Evolutionary conservation across 164 flowering plant species (phyloP), one percentile per base, ranked within the genome.

Genomic region (Buxus sempervirens): DNA sequence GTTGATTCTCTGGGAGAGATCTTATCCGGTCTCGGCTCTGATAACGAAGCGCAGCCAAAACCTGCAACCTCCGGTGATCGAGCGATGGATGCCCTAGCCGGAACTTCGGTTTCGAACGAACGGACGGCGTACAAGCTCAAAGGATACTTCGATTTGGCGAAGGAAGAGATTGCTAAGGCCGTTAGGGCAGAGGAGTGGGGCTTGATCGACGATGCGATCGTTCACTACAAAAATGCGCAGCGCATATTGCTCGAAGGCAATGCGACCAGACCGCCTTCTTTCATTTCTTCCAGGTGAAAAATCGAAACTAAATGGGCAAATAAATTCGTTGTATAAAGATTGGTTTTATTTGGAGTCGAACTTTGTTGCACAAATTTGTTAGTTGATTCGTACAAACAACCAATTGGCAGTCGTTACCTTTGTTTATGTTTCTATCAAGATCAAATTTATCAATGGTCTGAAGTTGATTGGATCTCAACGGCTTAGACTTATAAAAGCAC

Each of bases 141-240:
- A 78, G 96, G 97, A 8, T 96, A 88, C 84, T 93, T 87, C 64
- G 96, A 96, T 71, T 83, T 93, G 77, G 96, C 92, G 8, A 90
- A 82, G 78, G 96, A 77, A 62, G 96, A 88, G 88, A 91, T 93
- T 42, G 98, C 72, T 60, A 93, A 88, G 69, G 99, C 97, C 16
- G 86, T 96, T 65, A 78, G 95, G 58, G 95, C 97, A 0, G 99
- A 96, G 71, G 99, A 96, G 61, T 96, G 98, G 99, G 98, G 97
- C 16, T 73, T 96, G 48, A 59, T 63, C 8, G 98, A 96, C 41
- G 98, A 96, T 21, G 98, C 98, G 0, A 68, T 93, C 25, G 49
- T 74, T 64, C 88, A 91, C 58, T 96, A 93, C 68, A 82, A 60
- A 51, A 88, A 80, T 56, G 99, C 97, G 7, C 85, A 82, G 65